A percentile compares a stretch with the other conserved stretches of the same genome.
Evolutionary conservation across 495 filamentous ascomycete genomes (phyloP).

Genomic region (Penicillium herquei): DNA sequence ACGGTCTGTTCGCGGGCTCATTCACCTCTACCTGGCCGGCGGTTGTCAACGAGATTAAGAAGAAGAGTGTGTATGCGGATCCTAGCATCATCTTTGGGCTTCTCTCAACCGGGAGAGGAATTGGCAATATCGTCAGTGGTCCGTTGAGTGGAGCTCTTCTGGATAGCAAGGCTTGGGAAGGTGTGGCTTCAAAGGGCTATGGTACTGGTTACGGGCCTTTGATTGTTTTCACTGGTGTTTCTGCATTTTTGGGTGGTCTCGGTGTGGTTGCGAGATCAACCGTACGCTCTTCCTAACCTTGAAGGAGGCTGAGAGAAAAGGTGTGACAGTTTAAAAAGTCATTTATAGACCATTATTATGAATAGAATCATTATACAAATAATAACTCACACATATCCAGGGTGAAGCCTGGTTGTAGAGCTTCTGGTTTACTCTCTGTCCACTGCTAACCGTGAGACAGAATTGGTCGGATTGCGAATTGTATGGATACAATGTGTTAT

Average conservation of each 20-base stretch:
- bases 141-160: conserved; percentile 58
- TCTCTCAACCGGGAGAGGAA: conserved; percentile 56
- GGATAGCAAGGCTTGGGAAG: conserved; percentile 15
- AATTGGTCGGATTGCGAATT: no score
- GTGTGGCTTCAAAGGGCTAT: conserved; percentile 29
- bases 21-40: conserved; percentile 58
- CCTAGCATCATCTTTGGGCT: conserved; percentile 55
- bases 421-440: not conserved
- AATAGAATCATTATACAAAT: no score
- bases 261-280: conserved; percentile 24
- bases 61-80: conserved; percentile 36
- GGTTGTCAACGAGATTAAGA: conserved; percentile 48
- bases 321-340: no score
- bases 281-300: not conserved
- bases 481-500: no score
- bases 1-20: conserved; percentile 62
- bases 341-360: no score
- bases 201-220: conserved; percentile 40
- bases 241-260: conserved; percentile 40
- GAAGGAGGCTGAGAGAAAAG: no score
- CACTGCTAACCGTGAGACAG: no score
- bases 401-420: not conserved
- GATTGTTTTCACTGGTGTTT: conserved; percentile 45
- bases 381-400: no score
- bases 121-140: conserved; percentile 57